Percentiles rank a stretch among this genome's conserved stretches.
phyloP scores from a whole-genome alignment of 2,329 filamentous ascomycete genomes.

The Cryphonectria radicalis region DNA sequence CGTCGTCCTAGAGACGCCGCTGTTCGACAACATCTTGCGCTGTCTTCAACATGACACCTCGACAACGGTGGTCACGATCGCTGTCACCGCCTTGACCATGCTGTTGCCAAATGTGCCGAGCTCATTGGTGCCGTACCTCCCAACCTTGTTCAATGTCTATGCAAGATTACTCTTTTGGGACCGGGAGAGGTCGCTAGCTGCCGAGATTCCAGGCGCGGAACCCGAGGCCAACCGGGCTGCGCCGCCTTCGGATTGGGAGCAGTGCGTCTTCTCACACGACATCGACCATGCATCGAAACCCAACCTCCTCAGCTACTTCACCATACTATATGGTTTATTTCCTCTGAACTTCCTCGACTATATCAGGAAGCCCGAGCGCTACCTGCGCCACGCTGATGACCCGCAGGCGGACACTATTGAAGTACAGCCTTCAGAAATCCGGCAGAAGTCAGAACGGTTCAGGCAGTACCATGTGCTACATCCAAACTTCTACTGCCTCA shows the following conservation, averaged over 20 bases:
- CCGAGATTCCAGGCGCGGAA: slow-evolving; percentile 46
- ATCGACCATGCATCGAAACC: slow-evolving; percentile 65
- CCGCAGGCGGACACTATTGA: slow-evolving; percentile 74
- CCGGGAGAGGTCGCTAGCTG: slow-evolving; percentile 49
- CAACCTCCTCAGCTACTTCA: slow-evolving; percentile 76
- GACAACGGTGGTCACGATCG: slow-evolving; percentile 74
- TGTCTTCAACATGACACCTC: slow-evolving; percentile 80
- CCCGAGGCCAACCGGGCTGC: slow-evolving; percentile 68
- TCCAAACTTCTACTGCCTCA: slow-evolving; percentile 82
- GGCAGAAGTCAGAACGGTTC: slow-evolving; percentile 75
- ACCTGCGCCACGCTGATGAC: slow-evolving; percentile 73
- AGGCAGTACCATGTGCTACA: slow-evolving; percentile 75
- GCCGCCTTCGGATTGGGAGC: slow-evolving; percentile 68
- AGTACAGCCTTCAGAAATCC: slow-evolving; percentile 76
- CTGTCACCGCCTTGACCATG: slow-evolving; percentile 78
- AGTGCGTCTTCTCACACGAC: slow-evolving; percentile 63
- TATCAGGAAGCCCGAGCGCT: slow-evolving; percentile 79
- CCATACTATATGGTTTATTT: slow-evolving; percentile 80
- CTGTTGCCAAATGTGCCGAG: slow-evolving; percentile 80
- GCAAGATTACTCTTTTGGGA: slow-evolving; percentile 82
- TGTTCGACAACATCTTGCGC: slow-evolving; percentile 72
- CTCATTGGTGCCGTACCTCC: slow-evolving; percentile 69
- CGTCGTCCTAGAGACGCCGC: slow-evolving; percentile 69
- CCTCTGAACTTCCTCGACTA: slow-evolving; percentile 88
- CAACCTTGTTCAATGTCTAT: slow-evolving; percentile 80